Evolutionary conservation across 1,284 basidiomycete species (phyloP).

Genomic region (Ustilago tritici): DNA sequence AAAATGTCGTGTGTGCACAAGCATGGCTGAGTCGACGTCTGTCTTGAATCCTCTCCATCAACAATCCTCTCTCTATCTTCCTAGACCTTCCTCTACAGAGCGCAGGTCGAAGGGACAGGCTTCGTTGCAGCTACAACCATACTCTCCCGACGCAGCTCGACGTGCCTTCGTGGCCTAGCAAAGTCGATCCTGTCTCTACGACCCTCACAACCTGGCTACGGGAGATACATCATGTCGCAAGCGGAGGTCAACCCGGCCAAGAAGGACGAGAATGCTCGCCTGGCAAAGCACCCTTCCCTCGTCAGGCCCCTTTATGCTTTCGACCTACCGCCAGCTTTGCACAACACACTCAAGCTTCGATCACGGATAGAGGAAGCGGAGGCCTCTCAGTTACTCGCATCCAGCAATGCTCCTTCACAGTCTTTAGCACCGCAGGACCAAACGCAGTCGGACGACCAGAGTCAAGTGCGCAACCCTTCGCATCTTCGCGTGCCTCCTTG

Average conservation of each 20-base stretch:
- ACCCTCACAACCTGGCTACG: neutral
- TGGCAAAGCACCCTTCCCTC: conserved; percentile 33
- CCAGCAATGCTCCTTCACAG: conserved; percentile 4
- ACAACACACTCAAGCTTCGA: conserved; percentile 40
- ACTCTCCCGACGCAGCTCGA: neutral
- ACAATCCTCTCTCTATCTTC: neutral
- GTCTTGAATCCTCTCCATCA: neutral
- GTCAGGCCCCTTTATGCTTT: conserved; percentile 58
- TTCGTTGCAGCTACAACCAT: neutral
- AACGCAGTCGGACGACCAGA: conserved; percentile 5
- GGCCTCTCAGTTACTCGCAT: conserved; percentile 26
- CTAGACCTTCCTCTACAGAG: no score
- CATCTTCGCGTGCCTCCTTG: conserved; percentile 52
- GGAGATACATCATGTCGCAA: conserved; percentile 23
- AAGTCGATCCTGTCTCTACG: neutral
- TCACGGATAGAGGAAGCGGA: conserved; percentile 37
- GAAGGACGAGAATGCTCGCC: neutral
- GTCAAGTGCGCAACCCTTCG: conserved; percentile 19
- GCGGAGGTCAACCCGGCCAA: neutral
- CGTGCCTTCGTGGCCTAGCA: conserved; percentile 3
- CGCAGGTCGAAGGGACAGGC: neutral
- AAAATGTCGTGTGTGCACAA: neutral
- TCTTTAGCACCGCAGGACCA: conserved; percentile 11
- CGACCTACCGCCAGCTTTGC: conserved; percentile 44
- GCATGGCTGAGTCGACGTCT: neutral